Evolutionary conservation across 2,329 filamentous ascomycete genomes (phyloP).

Genomic region (Aschersonia sp.): DNA sequence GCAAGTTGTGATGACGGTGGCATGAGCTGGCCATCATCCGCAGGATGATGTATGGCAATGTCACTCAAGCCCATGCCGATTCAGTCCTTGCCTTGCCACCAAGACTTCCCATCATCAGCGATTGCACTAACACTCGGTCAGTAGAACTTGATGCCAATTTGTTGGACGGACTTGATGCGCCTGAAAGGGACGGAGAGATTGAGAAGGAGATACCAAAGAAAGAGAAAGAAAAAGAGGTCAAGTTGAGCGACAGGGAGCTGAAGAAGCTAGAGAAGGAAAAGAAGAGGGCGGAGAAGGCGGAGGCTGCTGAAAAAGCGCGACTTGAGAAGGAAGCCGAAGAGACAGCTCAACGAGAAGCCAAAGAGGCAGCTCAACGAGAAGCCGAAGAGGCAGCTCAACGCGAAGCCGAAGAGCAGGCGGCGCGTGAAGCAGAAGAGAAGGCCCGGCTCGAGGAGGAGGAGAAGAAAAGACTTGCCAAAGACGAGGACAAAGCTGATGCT

Average conservation of each 20-base stretch:
- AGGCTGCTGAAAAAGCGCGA: constrained; percentile 23
- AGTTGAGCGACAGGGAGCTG: constrained; percentile 12
- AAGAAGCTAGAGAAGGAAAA: constrained; percentile 23
- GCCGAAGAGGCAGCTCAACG: constrained; percentile 15
- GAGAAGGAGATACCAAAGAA: constrained; percentile 14
- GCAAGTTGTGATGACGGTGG: constrained; percentile 23
- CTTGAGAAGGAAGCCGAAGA: constrained; percentile 11
- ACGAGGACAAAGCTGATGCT: constrained; percentile 33
- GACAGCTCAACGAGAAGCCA: constrained; percentile 12
- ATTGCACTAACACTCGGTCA: no score
- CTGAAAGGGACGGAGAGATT: neutral
- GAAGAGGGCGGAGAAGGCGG: constrained; percentile 30
- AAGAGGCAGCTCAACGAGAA: constrained; percentile 15
- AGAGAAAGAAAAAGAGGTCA: constrained; percentile 21
- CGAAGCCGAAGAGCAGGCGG: constrained; percentile 14
- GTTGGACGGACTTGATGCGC: no score
- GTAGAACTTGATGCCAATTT: no score
- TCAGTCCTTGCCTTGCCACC: no score
- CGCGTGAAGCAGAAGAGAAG: constrained; percentile 9
- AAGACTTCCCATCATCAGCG: no score
- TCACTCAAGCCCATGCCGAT: no score
- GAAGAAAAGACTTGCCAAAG: constrained; percentile 9
- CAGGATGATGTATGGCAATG: no score
- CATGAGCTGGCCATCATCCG: no score
- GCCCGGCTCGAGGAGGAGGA: constrained; percentile 17